A percentile compares a stretch with the other conserved stretches of the same genome.
Evolutionary conservation across 768 basidiomycete species (phyloP).

Genomic region (Chiua virens): DNA sequence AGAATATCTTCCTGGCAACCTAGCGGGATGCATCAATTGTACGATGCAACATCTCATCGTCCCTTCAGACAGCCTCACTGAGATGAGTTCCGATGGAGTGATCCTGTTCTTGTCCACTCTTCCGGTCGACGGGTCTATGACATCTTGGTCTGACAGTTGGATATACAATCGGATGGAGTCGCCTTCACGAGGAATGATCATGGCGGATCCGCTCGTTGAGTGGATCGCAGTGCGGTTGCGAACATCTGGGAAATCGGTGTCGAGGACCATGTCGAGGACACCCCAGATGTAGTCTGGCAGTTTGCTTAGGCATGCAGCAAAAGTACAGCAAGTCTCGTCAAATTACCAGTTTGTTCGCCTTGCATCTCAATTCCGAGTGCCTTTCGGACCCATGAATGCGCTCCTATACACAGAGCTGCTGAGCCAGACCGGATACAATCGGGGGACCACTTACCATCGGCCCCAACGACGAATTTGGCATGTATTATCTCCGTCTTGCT

Average conservation of each 20-base stretch:
- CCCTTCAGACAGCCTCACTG: slow-evolving; percentile 34
- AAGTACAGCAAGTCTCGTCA: background rate
- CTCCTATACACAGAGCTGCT: slow-evolving; percentile 25
- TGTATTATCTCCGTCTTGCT: slow-evolving; percentile 32
- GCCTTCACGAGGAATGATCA: slow-evolving; percentile 73
- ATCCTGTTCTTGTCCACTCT: slow-evolving; percentile 54
- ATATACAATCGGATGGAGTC: slow-evolving; percentile 72
- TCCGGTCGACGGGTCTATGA: slow-evolving; percentile 44
- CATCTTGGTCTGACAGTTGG: slow-evolving; percentile 55
- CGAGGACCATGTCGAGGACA: slow-evolving; percentile 67
- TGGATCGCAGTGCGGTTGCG: slow-evolving; percentile 66
- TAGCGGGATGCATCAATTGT: slow-evolving; percentile 18
- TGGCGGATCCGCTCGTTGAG: slow-evolving; percentile 64
- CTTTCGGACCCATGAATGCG: slow-evolving; percentile 50
- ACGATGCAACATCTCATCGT: too few relatives aligned
- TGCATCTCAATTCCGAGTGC: slow-evolving; percentile 43
- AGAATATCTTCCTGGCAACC: slow-evolving; percentile 55
- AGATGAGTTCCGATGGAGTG: slow-evolving; percentile 51
- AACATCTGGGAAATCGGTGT: slow-evolving; percentile 80
- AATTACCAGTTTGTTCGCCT: slow-evolving; percentile 47
- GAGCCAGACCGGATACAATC: background rate
- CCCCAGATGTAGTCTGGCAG: slow-evolving; percentile 78
- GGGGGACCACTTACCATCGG: slow-evolving; percentile 28
- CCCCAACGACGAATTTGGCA: slow-evolving; percentile 37
- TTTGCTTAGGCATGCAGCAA: background rate